Conservation (phyloP, 164 flowering plant species). For the Buxus sempervirens region DNA sequence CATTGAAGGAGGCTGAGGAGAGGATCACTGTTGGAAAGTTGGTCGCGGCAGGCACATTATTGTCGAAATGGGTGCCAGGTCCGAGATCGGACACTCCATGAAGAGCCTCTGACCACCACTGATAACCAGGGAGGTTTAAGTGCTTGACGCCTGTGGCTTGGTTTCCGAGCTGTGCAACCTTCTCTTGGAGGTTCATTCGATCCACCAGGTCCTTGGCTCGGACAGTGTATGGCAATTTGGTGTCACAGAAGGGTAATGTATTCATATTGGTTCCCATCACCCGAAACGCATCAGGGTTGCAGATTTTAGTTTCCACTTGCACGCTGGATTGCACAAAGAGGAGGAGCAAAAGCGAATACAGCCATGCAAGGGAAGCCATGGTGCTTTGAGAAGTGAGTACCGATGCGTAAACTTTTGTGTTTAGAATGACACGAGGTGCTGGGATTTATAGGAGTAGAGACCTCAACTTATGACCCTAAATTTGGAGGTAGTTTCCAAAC, state of each 20-base stretch:
- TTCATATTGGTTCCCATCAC: background rate
- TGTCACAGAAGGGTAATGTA: slow-evolving; percentile 2
- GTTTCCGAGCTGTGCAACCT: slow-evolving; percentile 13
- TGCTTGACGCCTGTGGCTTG: slow-evolving; percentile 2
- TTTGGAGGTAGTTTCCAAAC: background rate
- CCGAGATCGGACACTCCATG: slow-evolving; percentile 20
- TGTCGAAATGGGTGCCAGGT: slow-evolving; percentile 12
- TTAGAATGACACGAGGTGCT: background rate
- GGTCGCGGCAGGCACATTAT: slow-evolving; percentile 12
- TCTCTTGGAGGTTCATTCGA: slow-evolving; percentile 13
- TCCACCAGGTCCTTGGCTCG: slow-evolving; percentile 20
- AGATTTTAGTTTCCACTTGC: background rate
- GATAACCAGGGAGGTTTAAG: slow-evolving; percentile 11
- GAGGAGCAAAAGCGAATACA: background rate
- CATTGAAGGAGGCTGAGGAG: slow-evolving; percentile 16
- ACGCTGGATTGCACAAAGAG: background rate
- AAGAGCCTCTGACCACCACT: slow-evolving; percentile 18
- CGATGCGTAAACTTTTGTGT: background rate
- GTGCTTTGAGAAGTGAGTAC: background rate
- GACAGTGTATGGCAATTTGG: background rate
- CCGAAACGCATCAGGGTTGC: background rate
- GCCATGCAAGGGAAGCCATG: background rate
- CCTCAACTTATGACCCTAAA: background rate
- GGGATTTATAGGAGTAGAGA: background rate
- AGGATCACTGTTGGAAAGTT: slow-evolving; percentile 16